phyloP scores from a whole-genome alignment of 75 land plant species.

The Sequoiadendron giganteum region DNA sequence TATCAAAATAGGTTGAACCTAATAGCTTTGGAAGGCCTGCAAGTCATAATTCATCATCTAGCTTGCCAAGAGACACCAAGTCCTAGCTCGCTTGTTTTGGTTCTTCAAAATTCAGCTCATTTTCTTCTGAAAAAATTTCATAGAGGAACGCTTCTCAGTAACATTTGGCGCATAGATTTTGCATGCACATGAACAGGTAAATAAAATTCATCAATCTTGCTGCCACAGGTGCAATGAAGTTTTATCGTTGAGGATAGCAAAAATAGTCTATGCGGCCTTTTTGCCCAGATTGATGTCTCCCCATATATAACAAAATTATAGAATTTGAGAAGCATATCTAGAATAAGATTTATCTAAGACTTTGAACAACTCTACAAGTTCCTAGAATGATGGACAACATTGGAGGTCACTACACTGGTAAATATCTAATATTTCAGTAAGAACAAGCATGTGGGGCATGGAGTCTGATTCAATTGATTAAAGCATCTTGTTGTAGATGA shows the following conservation, averaged over 20 bases:
- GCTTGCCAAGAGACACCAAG: too few relatives aligned
- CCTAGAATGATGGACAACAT: slow-evolving; percentile 66
- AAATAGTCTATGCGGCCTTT: neutral
- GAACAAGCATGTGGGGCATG: too few relatives aligned
- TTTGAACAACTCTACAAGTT: slow-evolving; percentile 51
- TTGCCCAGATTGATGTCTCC: neutral
- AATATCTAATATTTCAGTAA: neutral
- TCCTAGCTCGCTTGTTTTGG: neutral
- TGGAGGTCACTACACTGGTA: slow-evolving; percentile 49
- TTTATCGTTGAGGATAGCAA: neutral
- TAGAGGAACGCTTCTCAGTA: neutral
- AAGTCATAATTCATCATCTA: too few relatives aligned
- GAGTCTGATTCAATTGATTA: too few relatives aligned
- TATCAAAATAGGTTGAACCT: too few relatives aligned
- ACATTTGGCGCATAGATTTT: neutral
- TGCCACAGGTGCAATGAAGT: neutral
- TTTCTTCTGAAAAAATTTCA: neutral
- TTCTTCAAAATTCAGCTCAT: neutral
- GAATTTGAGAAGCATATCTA: slow-evolving; percentile 5
- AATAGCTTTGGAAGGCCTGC: too few relatives aligned
- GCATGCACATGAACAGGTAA: neutral
- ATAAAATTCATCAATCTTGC: neutral
- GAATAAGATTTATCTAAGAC: slow-evolving; percentile 45
- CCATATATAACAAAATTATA: neutral
- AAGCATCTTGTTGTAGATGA: too few relatives aligned